Evolutionary conservation across 352 stramenopile genomes (phyloP).

Genomic region (Globisporangium spiculum): DNA sequence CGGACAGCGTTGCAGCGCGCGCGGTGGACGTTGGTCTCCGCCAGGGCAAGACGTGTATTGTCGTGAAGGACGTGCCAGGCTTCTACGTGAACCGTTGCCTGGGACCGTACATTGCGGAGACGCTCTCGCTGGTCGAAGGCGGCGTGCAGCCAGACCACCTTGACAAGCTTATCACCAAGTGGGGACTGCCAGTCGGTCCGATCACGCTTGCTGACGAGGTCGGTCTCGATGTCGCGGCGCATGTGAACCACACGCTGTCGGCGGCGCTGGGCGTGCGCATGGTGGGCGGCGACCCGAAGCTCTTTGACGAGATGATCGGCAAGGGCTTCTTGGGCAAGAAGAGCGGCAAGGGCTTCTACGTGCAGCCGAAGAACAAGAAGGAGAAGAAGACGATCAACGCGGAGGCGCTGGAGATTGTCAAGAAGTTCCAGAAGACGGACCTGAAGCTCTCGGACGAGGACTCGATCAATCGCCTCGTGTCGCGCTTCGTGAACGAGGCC

Average conservation of each 20-base stretch:
- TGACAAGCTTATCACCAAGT: conserved; percentile 95
- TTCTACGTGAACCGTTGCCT: conserved; percentile 99
- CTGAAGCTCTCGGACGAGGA: conserved; percentile 81
- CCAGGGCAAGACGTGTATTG: conserved; percentile 98
- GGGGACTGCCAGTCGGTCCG: conserved; percentile 96
- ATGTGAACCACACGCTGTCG: conserved; percentile 93
- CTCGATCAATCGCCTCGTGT: conserved; percentile 93
- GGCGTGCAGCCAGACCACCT: conserved; percentile 93
- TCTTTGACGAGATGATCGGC: conserved; percentile 95
- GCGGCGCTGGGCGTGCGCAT: conserved; percentile 96
- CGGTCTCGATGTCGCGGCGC: conserved; percentile 95
- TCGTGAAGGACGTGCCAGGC: conserved; percentile 98
- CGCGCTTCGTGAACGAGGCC: conserved; percentile 97
- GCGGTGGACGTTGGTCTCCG: conserved; percentile 95
- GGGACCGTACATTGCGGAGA: conserved; percentile 92
- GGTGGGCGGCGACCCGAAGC: conserved; percentile 85
- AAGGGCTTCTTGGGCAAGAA: conserved; percentile 97
- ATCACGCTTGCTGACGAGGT: conserved; percentile 97
- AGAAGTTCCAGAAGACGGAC: conserved; percentile 77
- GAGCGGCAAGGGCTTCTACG: conserved; percentile 96
- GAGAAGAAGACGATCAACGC: conserved; percentile 91
- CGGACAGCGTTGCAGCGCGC: conserved; percentile 83
- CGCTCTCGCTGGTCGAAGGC: conserved; percentile 89
- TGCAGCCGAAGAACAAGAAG: conserved; percentile 91
- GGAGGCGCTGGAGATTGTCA: conserved; percentile 78